Percentiles rank a stretch among this genome's conserved stretches.
Evolutionary conservation across 176 grass and related monocot species (phyloP).

Genomic region (Bonia amplexicaulis): DNA sequence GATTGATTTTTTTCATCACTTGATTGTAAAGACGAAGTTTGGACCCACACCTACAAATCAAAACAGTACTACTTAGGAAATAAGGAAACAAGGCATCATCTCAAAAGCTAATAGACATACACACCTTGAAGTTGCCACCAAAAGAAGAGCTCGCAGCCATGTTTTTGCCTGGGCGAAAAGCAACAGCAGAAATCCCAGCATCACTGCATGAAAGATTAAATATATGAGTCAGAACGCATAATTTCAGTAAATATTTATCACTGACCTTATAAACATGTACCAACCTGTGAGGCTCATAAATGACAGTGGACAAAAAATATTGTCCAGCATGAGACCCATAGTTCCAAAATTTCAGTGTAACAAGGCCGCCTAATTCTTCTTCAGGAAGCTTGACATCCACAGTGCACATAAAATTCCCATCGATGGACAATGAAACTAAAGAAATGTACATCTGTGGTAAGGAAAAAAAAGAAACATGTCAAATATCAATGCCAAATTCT

Average conservation of each 20-base stretch:
- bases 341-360: slow-evolving; percentile 90
- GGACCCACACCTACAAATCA: slow-evolving; percentile 66
- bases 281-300: slow-evolving; percentile 96
- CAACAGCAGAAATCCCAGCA: slow-evolving; percentile 66
- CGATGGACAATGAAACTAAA: slow-evolving; percentile 64
- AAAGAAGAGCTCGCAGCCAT: slow-evolving; percentile 83
- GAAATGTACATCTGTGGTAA: slow-evolving; percentile 65
- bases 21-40: slow-evolving; percentile 32
- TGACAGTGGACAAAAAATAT: slow-evolving; percentile 75
- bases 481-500: neutral
- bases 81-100: slow-evolving; percentile 22
- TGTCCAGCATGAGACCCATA: slow-evolving; percentile 43
- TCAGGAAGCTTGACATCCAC: slow-evolving; percentile 89
- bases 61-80: slow-evolving; percentile 5
- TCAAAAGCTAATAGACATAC: slow-evolving; percentile 5
- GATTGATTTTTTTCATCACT: slow-evolving; percentile 41
- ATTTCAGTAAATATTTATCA: neutral
- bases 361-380: slow-evolving; percentile 75
- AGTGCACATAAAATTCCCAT: slow-evolving; percentile 85
- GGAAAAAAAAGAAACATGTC: neutral
- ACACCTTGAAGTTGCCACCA: slow-evolving; percentile 91
- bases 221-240: neutral
- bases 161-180: slow-evolving; percentile 63
- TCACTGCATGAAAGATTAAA: slow-evolving; percentile 54
- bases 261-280: slow-evolving; percentile 12